Conservation (phyloP, 805 yeast species). For the Spathaspora arborariae region DNA sequence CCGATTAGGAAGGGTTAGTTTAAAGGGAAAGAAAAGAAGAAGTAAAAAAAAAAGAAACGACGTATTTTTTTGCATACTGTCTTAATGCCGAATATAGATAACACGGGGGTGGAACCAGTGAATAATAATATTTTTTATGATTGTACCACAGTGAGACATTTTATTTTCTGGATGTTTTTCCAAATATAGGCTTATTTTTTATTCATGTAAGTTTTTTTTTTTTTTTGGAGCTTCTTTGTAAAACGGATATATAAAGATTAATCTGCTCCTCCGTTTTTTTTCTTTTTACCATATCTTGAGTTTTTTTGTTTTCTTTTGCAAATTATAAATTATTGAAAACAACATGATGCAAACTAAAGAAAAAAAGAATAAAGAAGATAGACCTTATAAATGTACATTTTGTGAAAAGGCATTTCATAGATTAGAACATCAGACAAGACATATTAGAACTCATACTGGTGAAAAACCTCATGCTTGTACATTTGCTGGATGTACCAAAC, state of each 20-base stretch:
- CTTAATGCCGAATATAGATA: background rate
- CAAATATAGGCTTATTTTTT: background rate
- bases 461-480: slow-evolving; percentile 87
- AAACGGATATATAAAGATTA: background rate
- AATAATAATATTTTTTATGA: background rate
- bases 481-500: slow-evolving; percentile 78
- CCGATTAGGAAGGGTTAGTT: background rate
- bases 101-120: slow-evolving; percentile 1
- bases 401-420: slow-evolving; percentile 86
- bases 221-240: background rate
- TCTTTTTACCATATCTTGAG: background rate
- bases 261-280: background rate
- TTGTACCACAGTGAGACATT: background rate
- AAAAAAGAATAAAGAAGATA: slow-evolving; percentile 24
- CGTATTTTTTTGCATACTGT: background rate
- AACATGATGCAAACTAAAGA: slow-evolving; percentile 4
- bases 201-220: background rate
- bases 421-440: slow-evolving; percentile 87
- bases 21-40: no score
- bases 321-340: background rate
- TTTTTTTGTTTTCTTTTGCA: background rate
- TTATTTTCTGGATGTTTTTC: background rate
- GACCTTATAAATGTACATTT: slow-evolving; percentile 83
- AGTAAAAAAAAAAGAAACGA: background rate
- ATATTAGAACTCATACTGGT: slow-evolving; percentile 89